These are phyloP conservation scores for Rubus idaeus DNA, from an alignment of 306 rosid species.

Conservation along the genomic window DNA sequence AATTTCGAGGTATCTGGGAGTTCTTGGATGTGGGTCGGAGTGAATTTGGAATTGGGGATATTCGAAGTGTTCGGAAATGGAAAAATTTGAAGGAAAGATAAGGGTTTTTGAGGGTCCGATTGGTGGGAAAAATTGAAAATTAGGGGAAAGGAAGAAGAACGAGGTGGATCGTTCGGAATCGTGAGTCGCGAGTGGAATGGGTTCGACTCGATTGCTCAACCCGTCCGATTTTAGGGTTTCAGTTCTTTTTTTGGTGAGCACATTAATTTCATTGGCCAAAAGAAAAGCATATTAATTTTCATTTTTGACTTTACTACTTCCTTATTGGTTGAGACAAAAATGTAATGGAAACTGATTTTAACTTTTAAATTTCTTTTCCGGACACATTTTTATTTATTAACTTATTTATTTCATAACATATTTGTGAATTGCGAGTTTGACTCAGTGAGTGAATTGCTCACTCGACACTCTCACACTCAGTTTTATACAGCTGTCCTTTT, in stretches of 20 bases:
- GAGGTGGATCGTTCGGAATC: constrained; percentile 46
- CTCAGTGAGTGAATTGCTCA: constrained; percentile 10
- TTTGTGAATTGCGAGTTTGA: constrained; percentile 5
- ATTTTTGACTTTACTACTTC: background rate
- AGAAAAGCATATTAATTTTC: background rate
- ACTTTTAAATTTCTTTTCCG: too few relatives aligned
- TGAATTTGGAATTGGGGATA: background rate
- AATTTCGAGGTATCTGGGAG: constrained; percentile 4
- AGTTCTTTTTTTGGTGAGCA: background rate
- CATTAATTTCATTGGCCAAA: background rate
- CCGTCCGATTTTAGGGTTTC: constrained; percentile 54
- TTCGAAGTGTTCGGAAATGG: background rate
- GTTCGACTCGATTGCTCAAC: constrained; percentile 58
- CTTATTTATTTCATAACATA: too few relatives aligned
- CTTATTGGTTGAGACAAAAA: background rate
- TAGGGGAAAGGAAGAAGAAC: constrained; percentile 24
- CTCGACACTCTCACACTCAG: background rate
- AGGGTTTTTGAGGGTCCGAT: constrained; percentile 19
- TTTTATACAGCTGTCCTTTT: background rate
- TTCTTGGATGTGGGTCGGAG: constrained; percentile 1
- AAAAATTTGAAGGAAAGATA: background rate
- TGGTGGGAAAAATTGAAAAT: constrained; percentile 21
- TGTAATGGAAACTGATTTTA: background rate
- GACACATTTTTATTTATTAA: background rate
- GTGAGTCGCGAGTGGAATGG: constrained; percentile 59